Conservation (phyloP, 2,329 filamentous ascomycete genomes). For the Fusarium xylarioides region DNA sequence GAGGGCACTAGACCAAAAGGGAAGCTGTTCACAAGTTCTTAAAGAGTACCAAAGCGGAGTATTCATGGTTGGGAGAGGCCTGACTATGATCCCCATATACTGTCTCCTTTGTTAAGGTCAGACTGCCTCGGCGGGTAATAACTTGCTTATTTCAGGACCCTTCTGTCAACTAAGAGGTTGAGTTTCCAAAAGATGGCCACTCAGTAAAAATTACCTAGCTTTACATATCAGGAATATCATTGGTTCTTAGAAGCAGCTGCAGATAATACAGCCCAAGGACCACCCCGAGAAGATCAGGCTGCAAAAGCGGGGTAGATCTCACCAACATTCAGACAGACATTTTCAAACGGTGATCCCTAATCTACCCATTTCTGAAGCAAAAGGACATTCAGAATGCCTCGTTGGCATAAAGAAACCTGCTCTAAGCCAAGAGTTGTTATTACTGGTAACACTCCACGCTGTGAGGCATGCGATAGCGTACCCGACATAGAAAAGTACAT, state of each 20-base stretch:
- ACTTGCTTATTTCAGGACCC: background rate
- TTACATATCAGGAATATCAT: no score
- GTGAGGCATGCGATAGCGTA: background rate
- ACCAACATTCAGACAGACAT: background rate
- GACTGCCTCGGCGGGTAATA: background rate
- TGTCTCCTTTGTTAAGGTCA: no score
- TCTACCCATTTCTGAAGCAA: background rate
- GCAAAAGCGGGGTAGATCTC: background rate
- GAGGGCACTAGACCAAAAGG: background rate
- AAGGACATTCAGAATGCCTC: background rate
- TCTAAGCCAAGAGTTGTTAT: background rate
- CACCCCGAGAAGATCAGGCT: no score
- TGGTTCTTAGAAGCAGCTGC: background rate
- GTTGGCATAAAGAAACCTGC: background rate
- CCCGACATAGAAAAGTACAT: background rate
- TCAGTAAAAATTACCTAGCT: no score
- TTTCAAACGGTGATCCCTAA: background rate
- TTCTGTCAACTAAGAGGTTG: background rate
- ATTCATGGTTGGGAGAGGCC: no score
- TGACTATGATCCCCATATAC: no score
- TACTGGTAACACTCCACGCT: background rate
- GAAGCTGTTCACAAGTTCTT: background rate
- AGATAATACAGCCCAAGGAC: no score
- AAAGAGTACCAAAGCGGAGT: background rate
- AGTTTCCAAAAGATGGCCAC: no score